Conservation (phyloP, 495 filamentous ascomycete genomes). For the Cercophora samala region DNA sequence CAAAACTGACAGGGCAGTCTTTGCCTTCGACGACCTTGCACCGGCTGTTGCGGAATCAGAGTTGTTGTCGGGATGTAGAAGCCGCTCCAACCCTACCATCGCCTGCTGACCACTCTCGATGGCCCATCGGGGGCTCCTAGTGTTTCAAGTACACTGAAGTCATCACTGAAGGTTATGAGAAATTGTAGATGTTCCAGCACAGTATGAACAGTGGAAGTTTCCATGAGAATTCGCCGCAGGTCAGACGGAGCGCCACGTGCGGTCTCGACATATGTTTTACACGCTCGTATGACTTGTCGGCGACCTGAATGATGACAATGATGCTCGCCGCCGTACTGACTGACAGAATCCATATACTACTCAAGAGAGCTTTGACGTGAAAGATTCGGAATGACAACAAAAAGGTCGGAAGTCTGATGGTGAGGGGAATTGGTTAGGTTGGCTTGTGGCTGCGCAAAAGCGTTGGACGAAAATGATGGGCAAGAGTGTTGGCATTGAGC, state of each 20-base stretch:
- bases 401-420: not conserved
- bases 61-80: not conserved
- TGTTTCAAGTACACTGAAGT: not conserved
- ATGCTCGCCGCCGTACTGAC: constrained; percentile 10
- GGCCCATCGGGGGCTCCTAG: not conserved
- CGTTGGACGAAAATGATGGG: not conserved
- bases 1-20: constrained; percentile 6
- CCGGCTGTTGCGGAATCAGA: not conserved
- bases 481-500: not conserved
- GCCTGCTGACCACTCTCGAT: constrained; percentile 9
- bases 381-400: not conserved
- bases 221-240: constrained; percentile 16
- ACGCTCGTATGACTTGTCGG: constrained; percentile 11
- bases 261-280: constrained; percentile 6
- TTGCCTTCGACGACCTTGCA: constrained; percentile 11
- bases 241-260: constrained; percentile 13
- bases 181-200: constrained; percentile 11
- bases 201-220: constrained; percentile 4
- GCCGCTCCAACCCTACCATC: constrained; percentile 3
- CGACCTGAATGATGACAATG: constrained; percentile 15
- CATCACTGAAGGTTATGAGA: constrained; percentile 1
- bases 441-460: not conserved
- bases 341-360: constrained; percentile 11
- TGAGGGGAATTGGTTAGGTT: not conserved
- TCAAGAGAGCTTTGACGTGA: not conserved